Base-by-base conservation (phyloP, 306 rosid genomes). In the Clitoria ternatea region DNA sequence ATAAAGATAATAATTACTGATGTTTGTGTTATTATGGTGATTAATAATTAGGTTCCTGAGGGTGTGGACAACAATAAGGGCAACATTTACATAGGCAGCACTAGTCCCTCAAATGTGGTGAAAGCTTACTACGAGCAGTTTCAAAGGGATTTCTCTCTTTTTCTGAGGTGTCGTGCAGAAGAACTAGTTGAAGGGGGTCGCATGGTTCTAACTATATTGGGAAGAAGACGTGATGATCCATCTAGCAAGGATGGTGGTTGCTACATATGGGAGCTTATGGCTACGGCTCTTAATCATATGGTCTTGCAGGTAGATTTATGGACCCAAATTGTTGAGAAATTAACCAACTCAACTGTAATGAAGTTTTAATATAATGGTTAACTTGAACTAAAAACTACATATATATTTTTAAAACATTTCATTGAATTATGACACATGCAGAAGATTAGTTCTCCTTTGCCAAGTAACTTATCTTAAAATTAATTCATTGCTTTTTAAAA, bases 201-300 rank as follows among this genome's bases (percentile, higher is more conserved):
- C 2, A 86, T 86, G 91, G 82, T 83, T 40, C 48, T 86, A n/a
- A 86, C 91, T 2, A n/a, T 79, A 20, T 9, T 81, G 11, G 91
- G 91, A 43, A 72, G 91, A 75, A 72, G 67, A 47, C 83, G 69
- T 4, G 62, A 81, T 1, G 77, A 86, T 74, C 86, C 81, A 19
- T 55, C 62, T 3, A 75, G 73, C 75, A 81, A 79, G 4, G 88
- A 79, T 17, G 55, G 82, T 39, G 72, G 75, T 24, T 81, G 33
- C 26, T 72, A 77, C 14, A 73, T 81, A 62, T 86, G 79, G 81
- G 80, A 83, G n/a, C 83, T 85, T 32, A 3, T 85, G 79, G 81
- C 89, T 48, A 15, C 5, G 7, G 89, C 79, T 29, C 85, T 85
- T 4, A 79, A 73, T 33, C 81, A 82, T 37, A 85, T 85, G 89